Base-by-base conservation (phyloP, 202 grass and related monocot genomes). In the Musa balbisiana region DNA sequence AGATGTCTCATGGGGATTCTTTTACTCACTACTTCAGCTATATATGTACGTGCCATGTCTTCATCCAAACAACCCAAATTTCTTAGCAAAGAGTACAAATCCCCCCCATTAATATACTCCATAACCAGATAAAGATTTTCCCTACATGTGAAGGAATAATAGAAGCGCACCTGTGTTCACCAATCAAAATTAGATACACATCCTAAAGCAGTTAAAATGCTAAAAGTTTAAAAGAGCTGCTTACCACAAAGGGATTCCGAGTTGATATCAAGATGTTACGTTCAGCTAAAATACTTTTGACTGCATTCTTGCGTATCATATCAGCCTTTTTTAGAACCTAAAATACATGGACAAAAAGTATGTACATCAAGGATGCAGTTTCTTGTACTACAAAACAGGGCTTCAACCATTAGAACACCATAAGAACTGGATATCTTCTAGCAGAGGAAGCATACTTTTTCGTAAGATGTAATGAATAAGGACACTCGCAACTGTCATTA, bases 141-240 rank as follows among this genome's bases (percentile, higher is more conserved):
- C 91, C 87, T 98, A 84, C 91, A 98, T 24, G 91, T 98, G 79
- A 98, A 98, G 77, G 94, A 98, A 85, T 98, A 98, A 90, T 89
- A 98, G 76, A 98, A 98, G 9, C 94, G 80, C 25, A 93, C 92
- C 88, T 95, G 86, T 78, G 81, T 81, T 71, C 78, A 79, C 77
- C 81, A 83, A 75, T 64, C 9, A 86, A 49, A 33, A 52, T 58
- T 25, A 63, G 71, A 85, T 10, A 52, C 33, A 68, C 55, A 51
- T 43, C 23, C 23, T 52, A 59, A 53, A 24, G 51, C 51, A 84
- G 49, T 52, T 29, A 60, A 3, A 73, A 69, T 17, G 71, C 70
- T 73, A 52, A 80, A 80, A 80, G 51, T 51, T 71, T 63, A 60
- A 76, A 49, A 10, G 5, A 80, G 26, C 3, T 63, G 54, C 88